These are phyloP conservation scores for Nemania diffusa DNA, from an alignment of 2,329 filamentous ascomycete species.

Conservation along the genomic window DNA sequence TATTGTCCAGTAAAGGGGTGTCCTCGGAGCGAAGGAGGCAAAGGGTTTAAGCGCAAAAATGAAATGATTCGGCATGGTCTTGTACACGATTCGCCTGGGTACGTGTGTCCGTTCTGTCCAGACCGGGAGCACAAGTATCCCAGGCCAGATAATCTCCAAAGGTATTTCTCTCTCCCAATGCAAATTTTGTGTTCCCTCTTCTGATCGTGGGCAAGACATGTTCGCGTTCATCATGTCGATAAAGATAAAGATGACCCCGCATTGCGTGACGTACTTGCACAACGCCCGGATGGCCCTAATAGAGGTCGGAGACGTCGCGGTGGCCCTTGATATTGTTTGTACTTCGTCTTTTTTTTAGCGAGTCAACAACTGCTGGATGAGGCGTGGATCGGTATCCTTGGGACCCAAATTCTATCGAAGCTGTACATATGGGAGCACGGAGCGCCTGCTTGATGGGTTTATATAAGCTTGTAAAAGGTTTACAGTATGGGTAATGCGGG, in stretches of 20 bases:
- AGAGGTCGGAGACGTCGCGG: conserved; percentile 80
- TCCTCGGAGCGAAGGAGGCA: conserved; percentile 70
- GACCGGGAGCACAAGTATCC: conserved; percentile 95
- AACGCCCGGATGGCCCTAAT: conserved; percentile 84
- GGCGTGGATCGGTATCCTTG: conserved; percentile 15
- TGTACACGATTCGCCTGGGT: conserved; percentile 93
- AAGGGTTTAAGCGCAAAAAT: conserved; percentile 77
- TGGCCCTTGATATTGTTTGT: conserved; percentile 46
- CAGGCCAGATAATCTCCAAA: conserved; percentile 92
- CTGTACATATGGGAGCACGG: conserved; percentile 30
- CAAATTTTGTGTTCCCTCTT: conserved; percentile 22
- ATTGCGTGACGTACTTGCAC: conserved; percentile 84
- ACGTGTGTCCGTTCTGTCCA: conserved; percentile 95
- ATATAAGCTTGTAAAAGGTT: conserved; percentile 19
- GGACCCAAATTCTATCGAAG: conserved; percentile 28
- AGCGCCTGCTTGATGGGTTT: conserved; percentile 12
- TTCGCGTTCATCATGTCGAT: conserved; percentile 89
- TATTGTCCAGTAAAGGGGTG: conserved; percentile 73
- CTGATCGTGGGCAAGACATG: conserved; percentile 70
- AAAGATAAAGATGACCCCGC: conserved; percentile 87
- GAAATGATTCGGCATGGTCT: conserved; percentile 82
- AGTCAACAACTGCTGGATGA: conserved; percentile 19
- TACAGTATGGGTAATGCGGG: conserved; percentile 10
- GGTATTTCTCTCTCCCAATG: conserved; percentile 61
- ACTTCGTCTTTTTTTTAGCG: conserved; percentile 21